Evolutionary conservation across 768 basidiomycete genomes (phyloP), one percentile per base, ranked within the genome.

Genomic region (Pulveroboletus sp.): DNA sequence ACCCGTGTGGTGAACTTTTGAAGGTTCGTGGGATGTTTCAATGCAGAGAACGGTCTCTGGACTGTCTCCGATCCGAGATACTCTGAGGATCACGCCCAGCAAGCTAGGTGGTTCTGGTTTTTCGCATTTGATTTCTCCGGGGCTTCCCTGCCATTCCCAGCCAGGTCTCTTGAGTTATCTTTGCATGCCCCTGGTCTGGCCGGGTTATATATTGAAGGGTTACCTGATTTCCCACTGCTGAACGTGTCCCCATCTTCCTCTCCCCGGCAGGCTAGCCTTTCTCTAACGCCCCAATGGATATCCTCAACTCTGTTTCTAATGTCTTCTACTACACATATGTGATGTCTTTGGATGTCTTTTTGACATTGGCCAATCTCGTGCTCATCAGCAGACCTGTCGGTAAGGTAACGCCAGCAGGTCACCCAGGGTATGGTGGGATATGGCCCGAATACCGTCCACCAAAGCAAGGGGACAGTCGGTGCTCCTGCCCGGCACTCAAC

Each of bases 401-500:
- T 0, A 71, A 73, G 26, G 81, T 86, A 34, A 78, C 78, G 0
- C 80, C 78, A 1, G 64, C 68, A 24, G 82, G 81, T 0, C 67
- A 74, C 44, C 76, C 79, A 3, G 85, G 84, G 0, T 75, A 69
- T 41, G 78, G 73, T n/a, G 85, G 86, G 0, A 63, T 75, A 43
- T 90, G 88, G 88, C 86, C 87, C 0, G 79, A 83, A 58, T 89
- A 76, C 59, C 67, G 73, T 1, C 65, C 82, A 2, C 76, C 85
- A 10, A 67, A 64, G 49, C 74, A 80, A 9, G 79, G 78, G 1
- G 87, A 89, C 56, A 88, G 86, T 58, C 73, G 89, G 3, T 79
- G 79, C 53, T 78, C 82, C 1, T 90, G 88, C 55, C 88, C 88
- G 1, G 86, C 78, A 12, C 63, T 91, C 50, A 91, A 92, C 56